Base-by-base conservation (phyloP, 2,329 filamentous ascomycete species). In the Colletotrichum sojae region DNA sequence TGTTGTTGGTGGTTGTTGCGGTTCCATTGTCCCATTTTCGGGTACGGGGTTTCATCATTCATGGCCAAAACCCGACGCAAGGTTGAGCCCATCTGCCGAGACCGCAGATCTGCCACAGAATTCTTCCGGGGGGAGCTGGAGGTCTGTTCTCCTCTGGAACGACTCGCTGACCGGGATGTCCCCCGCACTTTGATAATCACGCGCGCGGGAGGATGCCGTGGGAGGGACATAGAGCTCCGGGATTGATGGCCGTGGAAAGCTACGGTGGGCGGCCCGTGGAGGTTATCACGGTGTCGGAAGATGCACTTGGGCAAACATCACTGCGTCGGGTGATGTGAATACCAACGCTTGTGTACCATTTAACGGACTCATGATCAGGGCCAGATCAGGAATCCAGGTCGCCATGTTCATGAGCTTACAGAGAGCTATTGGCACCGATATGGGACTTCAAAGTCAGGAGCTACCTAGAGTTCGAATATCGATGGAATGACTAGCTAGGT, bases 21-120 rank as follows among this genome's bases (percentile, higher is more conserved):
- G 16, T 20, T 46, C 18, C 16, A 45, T 12, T 12, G 9, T 39
- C n/a, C 53, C 27, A 53, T 49, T 59, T 36, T 68, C 65, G 65
- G 60, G n/a, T 68, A 53, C 54, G 54, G 60, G 64, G 31, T 36
- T 36, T 36, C 31, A 31, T 31, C 27, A 36, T 36, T 36, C 31
- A 36, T 36, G 31, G 53, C 15, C 25, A 53, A 39, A 52, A 57
- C 51, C 60, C 65, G 65, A 64, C 36, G 60, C 60, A 22, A 49
- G 31, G 31, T 36, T 39, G 40, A 25, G 46, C 4, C 31, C 6
- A 25, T 67, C 52, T 67, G 36, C 64, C 59, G 52, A 67, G 46
- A 36, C 31, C 8, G 31, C 10, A 12, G 31, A 56, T 16, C 9
- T 46, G 57, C 58, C 43, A 55, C 18, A 31, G 12, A 46, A 22